These are phyloP conservation scores for Wickerhamiella azymoides DNA, from an alignment of 805 yeast species.

Conservation along the genomic window DNA sequence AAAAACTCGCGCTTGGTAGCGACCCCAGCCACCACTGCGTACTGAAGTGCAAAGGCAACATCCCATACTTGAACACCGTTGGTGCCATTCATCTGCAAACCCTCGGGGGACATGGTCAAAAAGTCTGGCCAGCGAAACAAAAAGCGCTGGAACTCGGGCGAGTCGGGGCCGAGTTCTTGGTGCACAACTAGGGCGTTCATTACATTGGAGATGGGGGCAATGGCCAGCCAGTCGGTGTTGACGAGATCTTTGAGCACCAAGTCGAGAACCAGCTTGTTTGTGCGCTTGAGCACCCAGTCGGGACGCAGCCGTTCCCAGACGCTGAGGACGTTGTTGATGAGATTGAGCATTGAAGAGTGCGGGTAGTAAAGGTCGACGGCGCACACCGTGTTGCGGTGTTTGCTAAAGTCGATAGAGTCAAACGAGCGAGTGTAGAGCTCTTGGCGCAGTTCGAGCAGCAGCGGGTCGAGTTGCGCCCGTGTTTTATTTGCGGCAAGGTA, in stretches of 20 bases:
- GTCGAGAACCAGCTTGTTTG: slow-evolving; percentile 42
- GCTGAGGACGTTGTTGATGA: slow-evolving; percentile 44
- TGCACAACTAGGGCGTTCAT: slow-evolving; percentile 63
- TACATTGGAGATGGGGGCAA: slow-evolving; percentile 90
- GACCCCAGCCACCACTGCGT: slow-evolving; percentile 63
- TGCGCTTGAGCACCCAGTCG: slow-evolving; percentile 42
- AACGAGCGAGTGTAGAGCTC: slow-evolving; percentile 67
- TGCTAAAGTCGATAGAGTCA: slow-evolving; percentile 50
- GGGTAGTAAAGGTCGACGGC: slow-evolving; percentile 92
- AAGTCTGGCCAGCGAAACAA: slow-evolving; percentile 56
- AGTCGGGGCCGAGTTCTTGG: slow-evolving; percentile 54
- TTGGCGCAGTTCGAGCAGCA: slow-evolving; percentile 48
- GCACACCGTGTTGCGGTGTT: slow-evolving; percentile 71
- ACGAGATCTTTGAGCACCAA: slow-evolving; percentile 56
- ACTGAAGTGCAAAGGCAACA: slow-evolving; percentile 79
- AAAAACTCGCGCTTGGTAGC: slow-evolving; percentile 56
- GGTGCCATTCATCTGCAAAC: slow-evolving; percentile 90
- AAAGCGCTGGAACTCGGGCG: slow-evolving; percentile 43
- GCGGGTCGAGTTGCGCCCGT: slow-evolving; percentile 46
- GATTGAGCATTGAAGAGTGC: slow-evolving; percentile 54
- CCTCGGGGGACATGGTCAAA: slow-evolving; percentile 74
- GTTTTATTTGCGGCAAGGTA: slow-evolving; percentile 50
- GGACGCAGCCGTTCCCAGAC: slow-evolving; percentile 68
- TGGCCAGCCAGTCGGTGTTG: slow-evolving; percentile 70
- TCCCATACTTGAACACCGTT: slow-evolving; percentile 99